Conservation (phyloP, 345 rosid species). For the Boechera divaricarpa region DNA sequence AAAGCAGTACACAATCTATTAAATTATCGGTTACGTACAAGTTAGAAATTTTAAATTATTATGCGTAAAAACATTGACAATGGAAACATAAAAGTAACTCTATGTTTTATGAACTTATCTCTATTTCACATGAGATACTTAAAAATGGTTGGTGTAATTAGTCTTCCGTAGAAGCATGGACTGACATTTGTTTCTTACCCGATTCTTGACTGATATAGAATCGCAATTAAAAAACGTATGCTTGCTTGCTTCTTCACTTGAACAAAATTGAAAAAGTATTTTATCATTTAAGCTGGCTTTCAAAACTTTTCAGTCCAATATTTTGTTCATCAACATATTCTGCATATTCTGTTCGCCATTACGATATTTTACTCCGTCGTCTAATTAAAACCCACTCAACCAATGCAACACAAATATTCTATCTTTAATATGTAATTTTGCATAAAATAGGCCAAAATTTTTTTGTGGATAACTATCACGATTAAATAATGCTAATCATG, state of each 20-base stretch:
- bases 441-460: not conserved
- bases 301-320: not conserved
- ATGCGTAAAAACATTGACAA: too few relatives aligned
- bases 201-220: not conserved
- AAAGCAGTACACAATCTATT: too few relatives aligned
- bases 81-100: not conserved
- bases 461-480: constrained; percentile 4
- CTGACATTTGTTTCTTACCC: not conserved
- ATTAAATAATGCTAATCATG: constrained; percentile 9
- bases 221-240: not conserved
- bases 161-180: not conserved
- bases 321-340: too few relatives aligned
- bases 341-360: not conserved
- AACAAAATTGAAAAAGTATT: not conserved
- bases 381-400: constrained; percentile 26
- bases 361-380: not conserved
- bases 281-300: not conserved
- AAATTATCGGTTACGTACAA: too few relatives aligned
- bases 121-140: not conserved
- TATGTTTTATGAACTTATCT: not conserved
- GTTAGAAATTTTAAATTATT: too few relatives aligned
- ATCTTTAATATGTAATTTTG: not conserved
- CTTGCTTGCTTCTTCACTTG: not conserved
- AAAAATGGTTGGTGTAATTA: not conserved
- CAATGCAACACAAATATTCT: not conserved